Base-by-base conservation (phyloP, 441 rosid species). In the Kokia cookei region DNA sequence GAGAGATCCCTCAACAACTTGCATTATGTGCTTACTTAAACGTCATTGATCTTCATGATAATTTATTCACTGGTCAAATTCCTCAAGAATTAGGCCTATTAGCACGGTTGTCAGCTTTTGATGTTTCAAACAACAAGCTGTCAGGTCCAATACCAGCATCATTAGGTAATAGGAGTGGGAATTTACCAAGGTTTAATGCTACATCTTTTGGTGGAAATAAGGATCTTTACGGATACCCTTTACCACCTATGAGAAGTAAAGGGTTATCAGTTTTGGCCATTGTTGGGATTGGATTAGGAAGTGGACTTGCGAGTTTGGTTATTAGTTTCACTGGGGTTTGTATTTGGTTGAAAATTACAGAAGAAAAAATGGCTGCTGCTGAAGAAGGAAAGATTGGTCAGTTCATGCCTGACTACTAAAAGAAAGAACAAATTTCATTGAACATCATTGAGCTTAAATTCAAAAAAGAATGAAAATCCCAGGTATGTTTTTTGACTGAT, bases 271-370 rank as follows among this genome's bases (percentile, higher is more conserved):
- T 95, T 45, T 65, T 91, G 80, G 91, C 98, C 73, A 91, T 95
- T 79, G 98, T 95, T 3, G 98, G 98, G 81, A 93, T 95, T 68
- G 99, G 98, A 5, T 79, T 95, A 12, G 99, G 98, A 35, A 95
- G 98, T 75, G 99, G 99, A 66, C 76, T 95, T 35, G 96, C 91
- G 1, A 93, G 98, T 82, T 87, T 95, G 86, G 82, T 93, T 57
- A 85, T 95, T 37, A 95, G 99, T 65, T 93, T 95, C 45, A 87
- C 97, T 11, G 96, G 92, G 15, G 99, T 95, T 54, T 94, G 98
- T 72, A 83, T 95, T 64, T 94, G 99, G 99, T 87, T 93, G 83
- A 93, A 87, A 86, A 74, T 89, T 15, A 89, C 96, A 6, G 98
- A 95, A 75, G 93, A 89, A 75, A 93, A 89, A 81, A 84, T 90